Evolutionary conservation across 2,329 filamentous ascomycete genomes (phyloP), one percentile per base, ranked within the genome.

Genomic region (Fusarium chaquense): DNA sequence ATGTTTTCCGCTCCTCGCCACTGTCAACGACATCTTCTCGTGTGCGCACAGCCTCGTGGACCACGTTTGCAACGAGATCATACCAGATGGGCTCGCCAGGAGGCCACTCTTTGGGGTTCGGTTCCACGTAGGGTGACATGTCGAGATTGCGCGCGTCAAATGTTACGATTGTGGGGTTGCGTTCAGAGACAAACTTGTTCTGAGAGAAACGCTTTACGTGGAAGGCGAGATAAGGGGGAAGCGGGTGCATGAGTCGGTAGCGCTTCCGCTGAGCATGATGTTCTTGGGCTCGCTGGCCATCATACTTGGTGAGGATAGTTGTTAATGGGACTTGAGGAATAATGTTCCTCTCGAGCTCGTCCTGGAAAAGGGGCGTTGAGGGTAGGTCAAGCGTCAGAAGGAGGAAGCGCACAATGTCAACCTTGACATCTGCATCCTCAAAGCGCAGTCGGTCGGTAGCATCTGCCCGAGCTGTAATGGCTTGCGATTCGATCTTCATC

Each of bases 121-220:
- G 94, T 81, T 98, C 93, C 15, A 97, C 93, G 75, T 96, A 98
- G 0, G 94, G 94, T 7, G 90, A 87, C 84, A 98, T 90, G 78
- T 99, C 94, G 11, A 99, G 88, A 43, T 91, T 76, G 65, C 91
- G 87, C 6, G 93, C 91, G 69, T 95, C 93, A 80, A 98, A 99
- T 0, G 95, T 98, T 69, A 99, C 96, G 76, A 99, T 99, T 12
- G 96, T 99, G 1, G 95, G 96, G 79, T 99, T 99, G 52, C 96
- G 92, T 81, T 98, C 95, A 3, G 91, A 89, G 22, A 99, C 93
- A 77, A 99, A 99, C 79, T 98, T 97, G 84, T 99, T 99, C 71
- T 92, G 90, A 72, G 91, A 93, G 85, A 99, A 99, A 73, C 96
- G 93, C 83, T 98, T 98, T 83, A 98, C 91, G 83, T 99, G 95